Evolutionary conservation across 2,329 filamentous ascomycete genomes (phyloP).

Genomic region (Fusarium zealandicum): DNA sequence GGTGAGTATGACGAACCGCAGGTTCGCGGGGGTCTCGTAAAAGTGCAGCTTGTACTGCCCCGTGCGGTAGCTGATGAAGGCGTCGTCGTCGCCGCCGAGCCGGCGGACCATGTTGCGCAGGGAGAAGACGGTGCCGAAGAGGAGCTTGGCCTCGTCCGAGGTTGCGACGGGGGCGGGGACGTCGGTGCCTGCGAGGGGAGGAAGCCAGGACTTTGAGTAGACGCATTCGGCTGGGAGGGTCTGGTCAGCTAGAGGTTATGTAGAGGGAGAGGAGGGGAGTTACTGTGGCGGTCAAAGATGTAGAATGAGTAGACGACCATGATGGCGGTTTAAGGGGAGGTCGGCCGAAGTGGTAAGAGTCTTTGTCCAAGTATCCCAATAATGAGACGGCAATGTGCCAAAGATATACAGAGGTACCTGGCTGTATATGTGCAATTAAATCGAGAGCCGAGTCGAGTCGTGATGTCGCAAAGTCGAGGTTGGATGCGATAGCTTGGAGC

Average conservation of each 20-base stretch:
- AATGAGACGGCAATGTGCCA: background rate
- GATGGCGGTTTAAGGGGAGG: conserved; percentile 40
- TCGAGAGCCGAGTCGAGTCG: background rate
- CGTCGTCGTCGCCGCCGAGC: conserved; percentile 91
- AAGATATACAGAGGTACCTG: no score
- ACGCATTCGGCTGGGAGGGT: conserved; percentile 86
- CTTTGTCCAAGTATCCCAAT: background rate
- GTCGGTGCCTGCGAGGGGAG: conserved; percentile 51
- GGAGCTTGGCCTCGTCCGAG: conserved; percentile 90
- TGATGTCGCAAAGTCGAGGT: background rate
- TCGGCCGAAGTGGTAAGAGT: background rate
- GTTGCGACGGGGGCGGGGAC: conserved; percentile 39
- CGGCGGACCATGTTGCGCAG: conserved; percentile 96
- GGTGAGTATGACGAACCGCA: conserved; percentile 96
- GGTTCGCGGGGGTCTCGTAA: conserved; percentile 95
- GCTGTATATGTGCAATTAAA: background rate
- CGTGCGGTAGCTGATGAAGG: conserved; percentile 93
- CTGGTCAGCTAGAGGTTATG: conserved; percentile 23
- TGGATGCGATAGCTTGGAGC: conserved; percentile 4
- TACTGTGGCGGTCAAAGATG: conserved; percentile 99
- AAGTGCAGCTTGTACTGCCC: conserved; percentile 98
- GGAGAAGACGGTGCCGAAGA: conserved; percentile 97
- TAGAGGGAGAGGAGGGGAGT: conserved; percentile 39
- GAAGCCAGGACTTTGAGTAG: conserved; percentile 87
- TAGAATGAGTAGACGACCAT: conserved; percentile 99